These are phyloP conservation scores for Linnemannia exigua DNA, from an alignment of 192 early-diverging fungal genomes.

Conservation along the genomic window DNA sequence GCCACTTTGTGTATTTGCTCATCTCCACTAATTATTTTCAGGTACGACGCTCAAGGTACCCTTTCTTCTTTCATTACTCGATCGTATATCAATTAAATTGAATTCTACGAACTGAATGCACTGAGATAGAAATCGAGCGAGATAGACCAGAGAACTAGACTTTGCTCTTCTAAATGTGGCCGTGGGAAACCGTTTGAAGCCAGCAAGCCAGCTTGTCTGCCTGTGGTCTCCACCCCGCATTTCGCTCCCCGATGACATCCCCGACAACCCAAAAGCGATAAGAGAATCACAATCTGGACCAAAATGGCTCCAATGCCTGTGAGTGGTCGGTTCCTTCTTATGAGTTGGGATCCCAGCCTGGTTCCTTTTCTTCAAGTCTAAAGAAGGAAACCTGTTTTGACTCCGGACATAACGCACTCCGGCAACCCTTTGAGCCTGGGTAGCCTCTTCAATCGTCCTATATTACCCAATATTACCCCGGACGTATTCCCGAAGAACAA, in stretches of 20 bases:
- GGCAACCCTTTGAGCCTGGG: background rate
- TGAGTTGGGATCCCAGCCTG: background rate
- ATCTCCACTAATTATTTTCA: background rate
- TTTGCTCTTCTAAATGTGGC: background rate
- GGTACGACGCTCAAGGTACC: background rate
- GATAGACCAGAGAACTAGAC: too few relatives aligned
- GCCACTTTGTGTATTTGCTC: background rate
- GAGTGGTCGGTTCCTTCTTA: background rate
- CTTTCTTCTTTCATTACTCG: background rate
- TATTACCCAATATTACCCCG: background rate
- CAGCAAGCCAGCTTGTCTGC: background rate
- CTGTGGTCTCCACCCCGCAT: conserved; percentile 13
- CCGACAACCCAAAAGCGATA: background rate
- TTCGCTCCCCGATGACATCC: background rate
- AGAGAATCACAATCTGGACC: background rate
- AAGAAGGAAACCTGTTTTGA: background rate
- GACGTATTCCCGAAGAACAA: background rate
- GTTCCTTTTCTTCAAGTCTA: background rate
- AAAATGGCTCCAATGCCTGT: background rate
- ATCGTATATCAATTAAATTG: background rate
- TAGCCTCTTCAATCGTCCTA: background rate
- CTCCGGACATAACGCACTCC: background rate
- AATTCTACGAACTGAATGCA: too few relatives aligned
- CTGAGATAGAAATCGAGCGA: too few relatives aligned
- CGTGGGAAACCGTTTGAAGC: background rate